phyloP scores from a whole-genome alignment of 1,139 yeast genomes.

The Pichia sp. region DNA sequence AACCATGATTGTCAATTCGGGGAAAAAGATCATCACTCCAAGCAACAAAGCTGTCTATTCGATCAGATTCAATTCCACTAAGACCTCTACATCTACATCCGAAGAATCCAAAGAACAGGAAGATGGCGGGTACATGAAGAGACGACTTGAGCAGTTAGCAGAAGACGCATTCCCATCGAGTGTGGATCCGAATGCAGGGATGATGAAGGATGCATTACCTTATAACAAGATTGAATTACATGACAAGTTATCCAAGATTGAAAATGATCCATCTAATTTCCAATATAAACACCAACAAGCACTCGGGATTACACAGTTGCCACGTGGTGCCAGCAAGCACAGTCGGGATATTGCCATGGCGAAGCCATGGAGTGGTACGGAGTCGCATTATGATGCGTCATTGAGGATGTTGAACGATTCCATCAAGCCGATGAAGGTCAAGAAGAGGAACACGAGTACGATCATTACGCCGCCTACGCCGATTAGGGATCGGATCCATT shows the following conservation, averaged over 20 bases:
- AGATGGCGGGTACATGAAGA: constrained; percentile 36
- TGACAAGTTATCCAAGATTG: constrained; percentile 28
- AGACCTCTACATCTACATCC: no score
- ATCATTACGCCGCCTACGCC: constrained; percentile 34
- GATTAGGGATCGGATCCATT: constrained; percentile 42
- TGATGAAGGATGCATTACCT: constrained; percentile 27
- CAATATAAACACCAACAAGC: constrained; percentile 38
- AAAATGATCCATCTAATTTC: constrained; percentile 31
- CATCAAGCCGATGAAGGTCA: constrained; percentile 43
- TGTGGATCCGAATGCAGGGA: constrained; percentile 35
- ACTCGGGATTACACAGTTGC: constrained; percentile 40
- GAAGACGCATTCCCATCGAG: constrained; percentile 39
- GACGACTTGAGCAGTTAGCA: constrained; percentile 39
- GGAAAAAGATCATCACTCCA: no score
- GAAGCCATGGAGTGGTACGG: constrained; percentile 71
- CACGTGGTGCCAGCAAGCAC: constrained; percentile 47
- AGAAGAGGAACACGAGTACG: constrained; percentile 14
- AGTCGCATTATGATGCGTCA: constrained; percentile 48
- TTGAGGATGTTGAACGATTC: constrained; percentile 65
- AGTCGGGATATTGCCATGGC: constrained; percentile 53
- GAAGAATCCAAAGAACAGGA: constrained; percentile 12
- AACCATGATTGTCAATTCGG: not conserved
- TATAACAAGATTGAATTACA: constrained; percentile 23
- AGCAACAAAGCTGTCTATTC: no score
- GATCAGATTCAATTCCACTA: no score